Evolutionary conservation across 1,139 yeast species (phyloP).

Genomic region (Zygotorulaspora mrakii): DNA sequence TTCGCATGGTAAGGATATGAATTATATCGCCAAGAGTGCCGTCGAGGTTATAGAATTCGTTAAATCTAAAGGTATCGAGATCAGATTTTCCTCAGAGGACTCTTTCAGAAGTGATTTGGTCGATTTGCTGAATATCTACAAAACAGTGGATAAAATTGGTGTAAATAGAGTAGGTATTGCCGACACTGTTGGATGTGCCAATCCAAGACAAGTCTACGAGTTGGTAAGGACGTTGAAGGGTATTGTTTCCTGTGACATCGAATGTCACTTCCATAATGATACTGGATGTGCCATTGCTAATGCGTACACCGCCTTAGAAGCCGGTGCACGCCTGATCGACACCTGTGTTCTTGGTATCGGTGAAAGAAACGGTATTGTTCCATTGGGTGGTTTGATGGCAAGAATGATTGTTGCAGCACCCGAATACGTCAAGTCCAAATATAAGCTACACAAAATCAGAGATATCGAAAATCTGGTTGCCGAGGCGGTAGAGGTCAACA

Average conservation of each 20-base stretch:
- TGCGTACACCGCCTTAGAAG: conserved; percentile 97
- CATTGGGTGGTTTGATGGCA: conserved; percentile 97
- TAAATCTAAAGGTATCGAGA: conserved; percentile 95
- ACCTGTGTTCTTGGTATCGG: conserved; percentile 97
- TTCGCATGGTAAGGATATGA: conserved; percentile 98
- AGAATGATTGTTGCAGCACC: conserved; percentile 99
- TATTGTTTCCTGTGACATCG: conserved; percentile 94
- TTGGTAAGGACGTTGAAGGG: conserved; percentile 88
- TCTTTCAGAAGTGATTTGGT: conserved; percentile 96
- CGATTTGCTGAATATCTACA: conserved; percentile 89
- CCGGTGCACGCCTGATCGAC: conserved; percentile 93
- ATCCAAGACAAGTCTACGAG: conserved; percentile 98
- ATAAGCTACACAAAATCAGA: conserved; percentile 92
- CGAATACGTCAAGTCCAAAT: conserved; percentile 90
- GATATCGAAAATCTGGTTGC: conserved; percentile 95
- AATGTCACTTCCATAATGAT: conserved; percentile 98
- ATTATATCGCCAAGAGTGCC: conserved; percentile 94
- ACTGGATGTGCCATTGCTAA: conserved; percentile 99
- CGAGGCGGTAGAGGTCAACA: conserved; percentile 93
- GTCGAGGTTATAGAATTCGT: conserved; percentile 96
- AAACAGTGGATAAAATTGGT: conserved; percentile 96
- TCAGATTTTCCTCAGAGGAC: conserved; percentile 95
- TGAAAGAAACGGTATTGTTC: conserved; percentile 98
- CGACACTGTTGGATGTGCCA: conserved; percentile 98
- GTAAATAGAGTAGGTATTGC: conserved; percentile 99